Base-by-base conservation (phyloP, 805 yeast genomes). In the Maudiozyma turicensis region DNA sequence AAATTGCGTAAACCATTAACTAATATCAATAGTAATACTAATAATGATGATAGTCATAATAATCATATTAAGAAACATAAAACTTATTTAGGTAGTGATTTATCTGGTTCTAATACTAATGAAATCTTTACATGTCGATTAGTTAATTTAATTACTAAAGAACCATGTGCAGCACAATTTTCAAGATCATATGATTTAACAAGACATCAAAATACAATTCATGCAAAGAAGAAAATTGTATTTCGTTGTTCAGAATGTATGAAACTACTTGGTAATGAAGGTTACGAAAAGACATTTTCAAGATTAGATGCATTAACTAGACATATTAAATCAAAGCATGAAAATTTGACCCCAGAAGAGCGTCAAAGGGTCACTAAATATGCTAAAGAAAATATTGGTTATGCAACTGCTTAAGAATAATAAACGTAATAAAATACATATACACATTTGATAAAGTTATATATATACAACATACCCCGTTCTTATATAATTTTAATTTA, bases 151-250 rank as follows among this genome's bases (percentile, higher is more conserved):
- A 52, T 57, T 8, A 62, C 66, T 2, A 59, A 53, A 15, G 60
- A 61, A 30, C 64, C 65, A 7, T 66, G 70, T 42, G 49, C 54
- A 14, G 66, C 67, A 15, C 61, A 81, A 59, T 91, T 91, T 62
- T 88, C 97, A 14, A 78, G 99, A 61, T 95, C 96, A 15, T 91
- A 91, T 64, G 99, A 91, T 70, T 73, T 91, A 60, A 84, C 90
- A 29, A 79, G 99, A 58, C 99, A 91, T 67, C 96, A 91, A 66
- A 95, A 91, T 60, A 93, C 98, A 0, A 90, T 91, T 48, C 99
- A 91, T 66, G 93, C 97, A 1, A 75, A 85, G 44, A 84, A 83
- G 64, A 84, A 91, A 68, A 85, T 85, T 58, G 80, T 84, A 45
- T 93, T 82, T 72, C 81, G 85, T 63, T 91, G 99, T 67, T 81